Percentiles rank a stretch among this genome's conserved stretches.
Evolutionary conservation across 805 yeast species (phyloP).

Genomic region (Candida gorgasii): DNA sequence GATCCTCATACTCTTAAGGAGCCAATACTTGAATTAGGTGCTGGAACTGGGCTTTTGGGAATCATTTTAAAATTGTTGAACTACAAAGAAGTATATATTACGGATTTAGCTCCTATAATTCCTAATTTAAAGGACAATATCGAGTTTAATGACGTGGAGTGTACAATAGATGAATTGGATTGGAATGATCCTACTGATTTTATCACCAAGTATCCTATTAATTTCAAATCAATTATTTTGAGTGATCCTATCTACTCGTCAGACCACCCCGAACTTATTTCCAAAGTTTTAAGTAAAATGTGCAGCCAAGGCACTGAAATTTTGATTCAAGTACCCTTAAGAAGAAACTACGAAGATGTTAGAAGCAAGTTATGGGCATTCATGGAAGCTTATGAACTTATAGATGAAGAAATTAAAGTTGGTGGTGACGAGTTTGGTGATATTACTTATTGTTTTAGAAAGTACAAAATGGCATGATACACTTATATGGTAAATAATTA

Average conservation of each 20-base stretch:
- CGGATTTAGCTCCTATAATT: slow-evolving; percentile 80
- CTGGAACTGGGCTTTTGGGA: slow-evolving; percentile 94
- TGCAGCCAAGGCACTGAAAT: slow-evolving; percentile 46
- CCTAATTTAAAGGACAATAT: slow-evolving; percentile 66
- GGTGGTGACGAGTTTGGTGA: slow-evolving; percentile 89
- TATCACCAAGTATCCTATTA: slow-evolving; percentile 22
- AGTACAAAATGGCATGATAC: background rate
- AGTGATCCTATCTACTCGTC: slow-evolving; percentile 91
- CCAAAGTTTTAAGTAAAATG: slow-evolving; percentile 55
- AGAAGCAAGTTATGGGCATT: slow-evolving; percentile 61
- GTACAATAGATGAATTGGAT: slow-evolving; percentile 48
- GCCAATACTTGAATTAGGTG: slow-evolving; percentile 73
- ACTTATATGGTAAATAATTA: background rate
- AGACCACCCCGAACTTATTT: slow-evolving; percentile 75
- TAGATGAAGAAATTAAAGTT: slow-evolving; percentile 45
- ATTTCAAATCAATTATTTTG: slow-evolving; percentile 62
- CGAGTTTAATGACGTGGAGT: slow-evolving; percentile 44
- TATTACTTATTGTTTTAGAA: slow-evolving; percentile 56
- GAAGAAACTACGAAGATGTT: slow-evolving; percentile 66
- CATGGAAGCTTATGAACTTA: slow-evolving; percentile 42
- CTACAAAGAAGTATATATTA: slow-evolving; percentile 45
- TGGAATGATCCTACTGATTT: slow-evolving; percentile 68
- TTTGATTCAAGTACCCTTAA: slow-evolving; percentile 72
- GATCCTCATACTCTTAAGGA: slow-evolving; percentile 20
- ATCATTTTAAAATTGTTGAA: slow-evolving; percentile 64